Evolutionary conservation across 1,284 basidiomycete genomes (phyloP).

Genomic region (Tremellales sp.): DNA sequence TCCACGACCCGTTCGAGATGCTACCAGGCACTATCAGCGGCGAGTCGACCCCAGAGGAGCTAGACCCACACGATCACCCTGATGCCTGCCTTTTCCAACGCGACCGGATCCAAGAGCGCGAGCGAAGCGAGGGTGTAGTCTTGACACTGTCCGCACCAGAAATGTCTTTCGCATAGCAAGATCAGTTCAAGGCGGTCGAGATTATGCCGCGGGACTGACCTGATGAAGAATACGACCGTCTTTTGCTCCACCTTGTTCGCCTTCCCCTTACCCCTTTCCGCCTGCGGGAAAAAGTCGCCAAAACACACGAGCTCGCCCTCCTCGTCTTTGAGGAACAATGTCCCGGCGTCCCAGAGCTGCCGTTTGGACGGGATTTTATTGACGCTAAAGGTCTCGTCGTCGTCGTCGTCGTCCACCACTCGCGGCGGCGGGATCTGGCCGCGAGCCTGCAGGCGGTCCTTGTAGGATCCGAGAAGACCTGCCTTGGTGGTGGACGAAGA

Average conservation of each 20-base stretch:
- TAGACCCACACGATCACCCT: too few relatives aligned
- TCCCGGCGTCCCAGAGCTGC: slow-evolving; percentile 36
- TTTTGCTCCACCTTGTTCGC: slow-evolving; percentile 7
- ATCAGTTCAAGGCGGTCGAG: neutral
- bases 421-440: too few relatives aligned
- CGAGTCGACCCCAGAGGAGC: too few relatives aligned
- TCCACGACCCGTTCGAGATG: slow-evolving; percentile 45
- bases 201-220: neutral
- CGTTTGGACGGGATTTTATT: slow-evolving; percentile 28
- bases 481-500: neutral
- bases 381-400: slow-evolving; percentile 29
- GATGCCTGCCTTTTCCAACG: slow-evolving; percentile 35
- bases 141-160: slow-evolving; percentile 49
- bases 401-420: slow-evolving; percentile 6
- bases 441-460: too few relatives aligned
- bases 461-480: too few relatives aligned
- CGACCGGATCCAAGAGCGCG: slow-evolving; percentile 35
- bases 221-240: slow-evolving; percentile 35
- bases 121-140: slow-evolving; percentile 44
- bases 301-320: slow-evolving; percentile 36
- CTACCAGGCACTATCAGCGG: too few relatives aligned
- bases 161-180: slow-evolving; percentile 35
- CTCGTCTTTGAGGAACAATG: slow-evolving; percentile 38
- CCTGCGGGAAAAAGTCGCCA: slow-evolving; percentile 33
- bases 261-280: slow-evolving; percentile 3